Base-by-base conservation (phyloP, 768 basidiomycete genomes). In the Lentinula raphanica region DNA sequence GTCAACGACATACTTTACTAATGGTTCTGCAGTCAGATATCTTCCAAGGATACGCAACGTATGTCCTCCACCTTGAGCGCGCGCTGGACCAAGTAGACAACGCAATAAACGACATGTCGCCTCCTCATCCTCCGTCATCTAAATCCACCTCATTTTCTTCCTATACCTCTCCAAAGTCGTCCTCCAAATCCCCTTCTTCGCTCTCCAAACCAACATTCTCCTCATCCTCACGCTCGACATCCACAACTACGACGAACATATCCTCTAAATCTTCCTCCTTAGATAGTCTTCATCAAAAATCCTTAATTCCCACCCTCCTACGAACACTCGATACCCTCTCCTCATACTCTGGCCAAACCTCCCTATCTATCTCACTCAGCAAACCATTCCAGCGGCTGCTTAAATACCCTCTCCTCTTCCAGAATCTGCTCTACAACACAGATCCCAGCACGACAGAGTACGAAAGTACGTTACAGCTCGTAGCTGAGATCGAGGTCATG, bases 391-490 rank as follows among this genome's bases (percentile, higher is more conserved):
- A 98, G 68, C 85, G 96, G 40, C 78, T 99, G 32, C 84, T 97
- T 68, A 98, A 98, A 71, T 97, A 98, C 71, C 97, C 97, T 3
- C 81, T 99, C 32, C 83, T 99, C 48, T 98, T 98, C 75, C 97
- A 99, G 73, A 98, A 97, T 70, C 81, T 98, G 15, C 84, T 98
- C 56, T 98, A 90, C 74, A 92, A 94, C 73, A 97, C 96, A 17
- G 97, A 99, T 65, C 94, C 97, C 2, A 94, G 92, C 62, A 94
- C 95, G 3, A 94, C 89, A 66, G 97, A 99, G 73, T 99, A 97
- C 68, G 97, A 99, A 71, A 90, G 88, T 67, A 97, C 95, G 12
- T 76, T 96, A 40, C 88, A 89, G 68, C 96, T 98, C 92, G 94
- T 98, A 1, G 92, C 94, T 19, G 94, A 98, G 71, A 92, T 99